Percentiles rank a stretch among this genome's conserved stretches.
phyloP scores from a whole-genome alignment of 2,329 filamentous ascomycete species.

The Fusarium cyanostomum region DNA sequence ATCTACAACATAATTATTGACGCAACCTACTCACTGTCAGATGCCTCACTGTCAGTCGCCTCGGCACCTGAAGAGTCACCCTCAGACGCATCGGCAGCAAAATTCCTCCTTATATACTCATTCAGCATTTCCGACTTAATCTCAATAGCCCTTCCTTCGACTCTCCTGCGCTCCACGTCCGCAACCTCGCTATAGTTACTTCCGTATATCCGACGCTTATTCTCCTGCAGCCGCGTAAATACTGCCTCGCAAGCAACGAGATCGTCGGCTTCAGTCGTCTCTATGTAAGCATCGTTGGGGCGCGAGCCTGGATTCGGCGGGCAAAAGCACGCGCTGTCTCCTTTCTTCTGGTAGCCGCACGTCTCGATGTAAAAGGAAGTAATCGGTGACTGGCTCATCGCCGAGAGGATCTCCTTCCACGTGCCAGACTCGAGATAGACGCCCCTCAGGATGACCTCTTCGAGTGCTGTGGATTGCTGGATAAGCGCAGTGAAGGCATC shows the following conservation, averaged over 20 bases:
- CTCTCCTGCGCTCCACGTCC: background rate
- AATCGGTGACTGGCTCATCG: background rate
- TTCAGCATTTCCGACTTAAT: background rate
- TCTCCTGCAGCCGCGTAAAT: background rate
- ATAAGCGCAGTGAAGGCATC: background rate
- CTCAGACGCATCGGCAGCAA: background rate
- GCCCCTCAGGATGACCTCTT: background rate
- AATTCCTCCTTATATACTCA: background rate
- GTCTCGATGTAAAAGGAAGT: slow-evolving; percentile 2
- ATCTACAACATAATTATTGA: too few species aligned
- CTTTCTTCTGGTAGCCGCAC: background rate
- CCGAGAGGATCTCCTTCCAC: background rate
- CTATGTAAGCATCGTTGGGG: background rate
- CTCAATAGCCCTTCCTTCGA: background rate
- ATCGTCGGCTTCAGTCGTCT: slow-evolving; percentile 1
- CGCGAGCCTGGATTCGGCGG: background rate
- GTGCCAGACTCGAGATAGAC: slow-evolving; percentile 6
- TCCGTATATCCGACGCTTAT: slow-evolving; percentile 8
- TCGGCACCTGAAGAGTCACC: too few species aligned
- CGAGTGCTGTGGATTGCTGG: background rate
- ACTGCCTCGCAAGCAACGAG: slow-evolving; percentile 2
- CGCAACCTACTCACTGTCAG: too few species aligned
- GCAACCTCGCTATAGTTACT: background rate
- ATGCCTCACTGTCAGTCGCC: too few species aligned
- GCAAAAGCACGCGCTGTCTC: background rate